Percentiles rank a stretch among this genome's conserved stretches.
Conservation (phyloP, 75 land plant genomes). For the Gnetum montanum region DNA sequence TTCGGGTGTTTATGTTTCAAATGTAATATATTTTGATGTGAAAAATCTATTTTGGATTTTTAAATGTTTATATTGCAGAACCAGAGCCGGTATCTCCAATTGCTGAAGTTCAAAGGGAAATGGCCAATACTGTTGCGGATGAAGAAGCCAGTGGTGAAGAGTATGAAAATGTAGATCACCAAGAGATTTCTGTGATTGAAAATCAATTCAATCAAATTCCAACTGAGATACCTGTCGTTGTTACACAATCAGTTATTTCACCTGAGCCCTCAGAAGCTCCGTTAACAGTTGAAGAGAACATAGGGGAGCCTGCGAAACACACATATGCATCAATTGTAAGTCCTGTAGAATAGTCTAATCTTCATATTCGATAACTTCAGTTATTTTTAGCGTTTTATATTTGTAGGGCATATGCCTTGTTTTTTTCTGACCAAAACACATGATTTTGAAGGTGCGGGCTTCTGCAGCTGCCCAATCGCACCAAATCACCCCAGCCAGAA, state of each 20-base stretch:
- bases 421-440: neutral
- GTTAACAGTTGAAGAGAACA: slow-evolving; percentile 27
- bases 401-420: neutral
- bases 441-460: slow-evolving; percentile 25
- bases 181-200: slow-evolving; percentile 21
- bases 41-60: neutral
- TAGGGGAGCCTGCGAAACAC: slow-evolving; percentile 32
- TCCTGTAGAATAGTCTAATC: neutral
- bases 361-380: neutral
- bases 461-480: slow-evolving; percentile 12
- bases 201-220: slow-evolving; percentile 19
- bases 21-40: neutral
- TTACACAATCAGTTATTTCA: slow-evolving; percentile 3
- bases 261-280: slow-evolving; percentile 11
- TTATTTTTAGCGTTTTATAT: neutral
- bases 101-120: slow-evolving; percentile 22
- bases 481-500: slow-evolving; percentile 9
- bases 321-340: slow-evolving; percentile 83
- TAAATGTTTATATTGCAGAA: slow-evolving; percentile 2
- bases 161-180: slow-evolving; percentile 25
- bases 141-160: slow-evolving; percentile 28
- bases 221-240: slow-evolving; percentile 17
- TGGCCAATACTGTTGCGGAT: slow-evolving; percentile 14
- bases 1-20: neutral
- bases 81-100: slow-evolving; percentile 6